Percentiles rank a stretch among this genome's conserved stretches.
Conservation (phyloP, 75 land plant genomes). For the Adiantum capillusveneris region DNA sequence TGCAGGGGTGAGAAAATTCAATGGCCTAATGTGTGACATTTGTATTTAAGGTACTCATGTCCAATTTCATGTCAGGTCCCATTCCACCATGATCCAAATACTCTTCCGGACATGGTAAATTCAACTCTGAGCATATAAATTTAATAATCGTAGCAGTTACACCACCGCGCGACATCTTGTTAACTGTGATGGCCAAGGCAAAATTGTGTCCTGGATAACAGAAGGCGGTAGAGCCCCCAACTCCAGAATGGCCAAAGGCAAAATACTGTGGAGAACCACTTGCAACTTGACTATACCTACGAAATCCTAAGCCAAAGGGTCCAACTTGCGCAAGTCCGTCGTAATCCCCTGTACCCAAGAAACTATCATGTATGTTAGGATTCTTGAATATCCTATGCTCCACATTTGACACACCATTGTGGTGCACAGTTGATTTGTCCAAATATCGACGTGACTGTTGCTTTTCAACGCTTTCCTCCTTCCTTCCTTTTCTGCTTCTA, state of each 20-base stretch:
- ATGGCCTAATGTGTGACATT: too few species aligned
- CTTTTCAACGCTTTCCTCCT: too few species aligned
- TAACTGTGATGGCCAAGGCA: conserved; percentile 77
- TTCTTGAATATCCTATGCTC: conserved; percentile 33
- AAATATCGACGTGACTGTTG: too few species aligned
- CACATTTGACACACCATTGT: too few species aligned
- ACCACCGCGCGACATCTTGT: conserved; percentile 73
- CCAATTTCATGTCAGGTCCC: conserved; percentile 41
- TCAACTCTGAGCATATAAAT: conserved; percentile 63
- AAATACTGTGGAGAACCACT: conserved; percentile 23
- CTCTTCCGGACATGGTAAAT: conserved; percentile 57
- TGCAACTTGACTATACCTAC: conserved; percentile 24
- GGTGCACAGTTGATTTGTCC: too few species aligned
- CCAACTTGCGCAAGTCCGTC: conserved; percentile 32
- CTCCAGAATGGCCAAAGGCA: conserved; percentile 84
- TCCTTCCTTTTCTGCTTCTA: neutral
- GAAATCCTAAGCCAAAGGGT: conserved; percentile 79
- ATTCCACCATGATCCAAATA: conserved; percentile 22
- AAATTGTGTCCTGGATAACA: conserved; percentile 65
- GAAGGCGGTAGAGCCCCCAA: conserved; percentile 87
- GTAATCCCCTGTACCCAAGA: conserved; percentile 67
- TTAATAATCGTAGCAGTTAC: conserved; percentile 58
- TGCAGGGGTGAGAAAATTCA: too few species aligned
- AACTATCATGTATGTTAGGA: conserved; percentile 60
- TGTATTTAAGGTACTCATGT: conserved; percentile 3